Percentiles rank a stretch among this genome's conserved stretches.
Evolutionary conservation across 2,329 filamentous ascomycete genomes (phyloP).

Genomic region (Paraphoma sp.): DNA sequence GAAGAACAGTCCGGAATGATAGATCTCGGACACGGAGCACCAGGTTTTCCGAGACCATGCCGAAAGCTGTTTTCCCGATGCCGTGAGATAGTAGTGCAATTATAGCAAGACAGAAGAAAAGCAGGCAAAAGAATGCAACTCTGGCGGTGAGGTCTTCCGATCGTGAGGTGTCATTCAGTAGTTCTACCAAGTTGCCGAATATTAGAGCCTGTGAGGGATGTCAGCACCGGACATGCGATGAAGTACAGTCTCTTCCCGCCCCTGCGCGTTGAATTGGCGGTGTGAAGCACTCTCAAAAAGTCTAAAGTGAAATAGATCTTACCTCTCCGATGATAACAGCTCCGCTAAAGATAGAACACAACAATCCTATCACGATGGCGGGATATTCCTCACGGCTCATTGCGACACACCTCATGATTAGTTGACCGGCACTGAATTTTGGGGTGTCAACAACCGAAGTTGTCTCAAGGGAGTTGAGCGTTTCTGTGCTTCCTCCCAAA

Average conservation of each 20-base stretch:
- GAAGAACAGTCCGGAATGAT: conserved; percentile 60
- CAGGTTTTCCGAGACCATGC: conserved; percentile 55
- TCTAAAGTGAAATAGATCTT: not conserved
- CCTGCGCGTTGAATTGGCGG: not conserved
- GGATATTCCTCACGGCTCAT: conserved; percentile 47
- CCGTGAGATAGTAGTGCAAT: conserved; percentile 56
- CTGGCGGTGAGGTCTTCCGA: conserved; percentile 26
- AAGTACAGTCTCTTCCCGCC: not conserved
- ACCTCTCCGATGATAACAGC: conserved; percentile 64
- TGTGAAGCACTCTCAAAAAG: no score
- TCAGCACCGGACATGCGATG: not conserved
- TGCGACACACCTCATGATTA: conserved; percentile 32
- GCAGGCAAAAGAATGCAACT: conserved; percentile 54
- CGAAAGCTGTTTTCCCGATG: conserved; percentile 55
- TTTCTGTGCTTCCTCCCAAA: conserved; percentile 1
- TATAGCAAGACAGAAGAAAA: conserved; percentile 62
- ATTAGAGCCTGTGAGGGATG: conserved; percentile 22
- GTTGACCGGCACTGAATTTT: conserved; percentile 20
- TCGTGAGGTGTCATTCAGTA: conserved; percentile 33
- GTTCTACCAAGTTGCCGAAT: conserved; percentile 39
- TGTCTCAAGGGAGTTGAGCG: not conserved
- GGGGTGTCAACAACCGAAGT: not conserved
- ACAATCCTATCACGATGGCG: conserved; percentile 51
- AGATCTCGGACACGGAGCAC: conserved; percentile 53
- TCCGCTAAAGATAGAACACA: conserved; percentile 55